phyloP scores from a whole-genome alignment of 177 flowering plant genomes.

The Vitis hybrid region DNA sequence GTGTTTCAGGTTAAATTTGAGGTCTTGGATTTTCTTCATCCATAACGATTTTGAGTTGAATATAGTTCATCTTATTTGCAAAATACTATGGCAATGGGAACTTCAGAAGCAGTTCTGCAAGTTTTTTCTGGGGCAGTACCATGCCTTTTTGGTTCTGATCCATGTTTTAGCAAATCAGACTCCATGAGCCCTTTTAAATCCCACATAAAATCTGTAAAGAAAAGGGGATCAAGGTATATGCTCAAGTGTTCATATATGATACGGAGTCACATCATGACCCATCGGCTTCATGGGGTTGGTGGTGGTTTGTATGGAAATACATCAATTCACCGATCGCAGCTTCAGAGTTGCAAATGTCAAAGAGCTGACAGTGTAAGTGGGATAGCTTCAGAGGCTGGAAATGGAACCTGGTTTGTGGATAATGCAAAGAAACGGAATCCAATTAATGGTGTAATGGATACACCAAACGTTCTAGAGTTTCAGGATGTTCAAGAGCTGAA shows the following conservation, averaged over 20 bases:
- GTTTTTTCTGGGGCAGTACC: slow-evolving; percentile 29
- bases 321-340: slow-evolving; percentile 3
- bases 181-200: slow-evolving; percentile 4
- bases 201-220: slow-evolving; percentile 17
- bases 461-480: slow-evolving; percentile 24
- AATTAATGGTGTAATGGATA: slow-evolving; percentile 14
- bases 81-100: slow-evolving; percentile 18
- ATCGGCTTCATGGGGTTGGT: slow-evolving; percentile 4
- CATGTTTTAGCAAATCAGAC: slow-evolving; percentile 14
- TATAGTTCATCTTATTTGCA: slow-evolving; percentile 1
- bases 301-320: slow-evolving; percentile 6
- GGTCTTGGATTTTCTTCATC: not conserved
- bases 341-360: slow-evolving; percentile 33
- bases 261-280: not conserved
- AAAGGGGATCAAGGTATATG: slow-evolving; percentile 8
- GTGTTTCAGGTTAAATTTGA: too few relatives aligned
- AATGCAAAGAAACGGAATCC: slow-evolving; percentile 22
- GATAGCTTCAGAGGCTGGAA: slow-evolving; percentile 19
- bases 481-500: slow-evolving; percentile 16
- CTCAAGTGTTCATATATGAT: slow-evolving; percentile 13
- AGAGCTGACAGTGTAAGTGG: slow-evolving; percentile 25
- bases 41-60: not conserved
- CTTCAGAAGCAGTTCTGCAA: slow-evolving; percentile 31
- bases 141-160: slow-evolving; percentile 6
- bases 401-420: slow-evolving; percentile 31